A percentile compares a stretch with the other conserved stretches of the same genome.
Evolutionary conservation across 2,329 filamentous ascomycete genomes (phyloP).

Genomic region (Cercospora sp.): DNA sequence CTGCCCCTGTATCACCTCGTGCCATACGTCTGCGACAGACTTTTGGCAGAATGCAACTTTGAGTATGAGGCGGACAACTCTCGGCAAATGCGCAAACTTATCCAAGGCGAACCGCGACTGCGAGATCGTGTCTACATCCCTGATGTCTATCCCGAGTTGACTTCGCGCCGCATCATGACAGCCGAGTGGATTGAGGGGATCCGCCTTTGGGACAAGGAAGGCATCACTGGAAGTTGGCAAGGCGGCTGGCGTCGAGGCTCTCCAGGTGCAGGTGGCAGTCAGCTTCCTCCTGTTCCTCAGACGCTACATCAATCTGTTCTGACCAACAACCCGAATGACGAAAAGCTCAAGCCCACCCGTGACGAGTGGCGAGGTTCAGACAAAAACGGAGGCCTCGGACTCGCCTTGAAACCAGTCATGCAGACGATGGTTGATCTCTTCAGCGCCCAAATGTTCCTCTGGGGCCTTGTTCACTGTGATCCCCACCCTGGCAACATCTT

Average conservation of each 20-base stretch:
- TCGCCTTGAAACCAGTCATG: conserved; percentile 86
- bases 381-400: conserved; percentile 76
- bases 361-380: conserved; percentile 73
- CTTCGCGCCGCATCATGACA: conserved; percentile 80
- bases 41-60: conserved; percentile 93
- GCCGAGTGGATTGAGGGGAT: conserved; percentile 98
- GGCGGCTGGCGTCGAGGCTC: conserved; percentile 75
- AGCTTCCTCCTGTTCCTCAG: conserved; percentile 54
- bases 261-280: conserved; percentile 70
- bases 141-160: conserved; percentile 77
- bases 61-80: conserved; percentile 87
- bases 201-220: conserved; percentile 85
- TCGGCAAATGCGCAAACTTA: conserved; percentile 75
- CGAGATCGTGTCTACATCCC: conserved; percentile 85
- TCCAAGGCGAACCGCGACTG: conserved; percentile 73
- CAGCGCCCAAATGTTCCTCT: conserved; percentile 96
- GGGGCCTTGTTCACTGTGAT: conserved; percentile 93
- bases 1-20: conserved; percentile 90
- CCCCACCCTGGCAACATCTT: conserved; percentile 98
- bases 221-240: conserved; percentile 74
- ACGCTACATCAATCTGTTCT: conserved; percentile 29
- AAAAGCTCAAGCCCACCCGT: conserved; percentile 76
- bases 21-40: conserved; percentile 88
- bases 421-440: conserved; percentile 95
- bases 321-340: conserved; percentile 55